Evolutionary conservation across 306 rosid genomes (phyloP), one percentile per base, ranked within the genome.

Genomic region (Castanospermum australe): DNA sequence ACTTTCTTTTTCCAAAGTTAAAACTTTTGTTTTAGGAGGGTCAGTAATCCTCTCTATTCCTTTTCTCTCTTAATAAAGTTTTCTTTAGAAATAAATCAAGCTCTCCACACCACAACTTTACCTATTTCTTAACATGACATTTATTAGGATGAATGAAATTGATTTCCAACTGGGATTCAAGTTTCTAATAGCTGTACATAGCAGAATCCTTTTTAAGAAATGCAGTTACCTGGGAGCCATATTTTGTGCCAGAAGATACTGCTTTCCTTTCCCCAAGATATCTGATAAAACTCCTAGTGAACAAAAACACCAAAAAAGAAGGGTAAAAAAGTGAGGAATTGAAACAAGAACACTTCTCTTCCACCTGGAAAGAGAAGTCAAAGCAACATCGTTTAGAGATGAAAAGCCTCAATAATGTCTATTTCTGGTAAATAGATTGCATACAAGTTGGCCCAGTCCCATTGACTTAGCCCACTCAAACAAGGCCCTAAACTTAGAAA

Each of bases 221-320:
- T 41, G 28, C 69, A 71, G 39, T 18, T 86, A 89, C 98, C 98
- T 95, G 93, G 36, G 97, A 86, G 76, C 96, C 94, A 73, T 87
- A 89, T 73, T 59, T 91, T 73, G 97, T 82, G 75, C 92, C 94
- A 17, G 94, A 79, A 30, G 99, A 89, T 61, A 64, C 72, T 8
- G 81, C 30, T 85, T 86, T 92, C 79, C 82, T 93, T 76, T 91
- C 99, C 68, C 97, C 94, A 48, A 95, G 90, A 77, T 85, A 87
- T 80, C 91, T 89, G 84, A 95, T 55, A 84, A 95, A 95, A 81
- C 90, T 87, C 99, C 99, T 95, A 69, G 17, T 32, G 52, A 81
- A 67, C 62, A 69, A 20, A 68, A 60, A 77, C 73, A 60, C 39
- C 42, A 30, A 82, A 62, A 78, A 55, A 28, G 20, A 65, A 51